Base-by-base conservation (phyloP, 2,329 filamentous ascomycete species). In the Neoscytalidium dimidiatum region DNA sequence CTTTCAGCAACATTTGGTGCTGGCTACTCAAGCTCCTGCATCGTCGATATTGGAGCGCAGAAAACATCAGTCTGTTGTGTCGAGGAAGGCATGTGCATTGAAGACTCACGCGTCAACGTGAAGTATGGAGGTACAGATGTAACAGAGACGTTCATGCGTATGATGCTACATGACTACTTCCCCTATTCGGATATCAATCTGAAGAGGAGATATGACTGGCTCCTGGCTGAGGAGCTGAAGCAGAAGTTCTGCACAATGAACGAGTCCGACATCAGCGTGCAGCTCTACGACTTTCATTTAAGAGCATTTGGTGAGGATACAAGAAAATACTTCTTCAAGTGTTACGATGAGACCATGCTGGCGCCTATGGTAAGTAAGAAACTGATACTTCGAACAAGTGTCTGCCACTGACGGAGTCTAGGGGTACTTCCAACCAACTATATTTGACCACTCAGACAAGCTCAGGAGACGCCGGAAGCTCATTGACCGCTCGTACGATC, bases 21-120 rank as follows among this genome's bases (percentile, higher is more conserved):
- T 3, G 95, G 95, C 7, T 97, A 96, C 73, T 96, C 94, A 0
- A 92, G 92, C 67, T 91, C 92, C 21, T 99, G 95, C 71, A 93
- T 99, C 64, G 93, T 99, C 11, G 95, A 99, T 75, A 90, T 99
- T 64, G 95, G 95, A 13, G 94, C 95, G 0, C 93, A 98, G 75
- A 99, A 99, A 84, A 98, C 95, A 1, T 96, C 95, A 0, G 91
- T 99, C 33, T 94, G 94, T 67, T 99, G 95, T 70, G 94, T 99
- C 11, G 95, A 99, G 72, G 95, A 99, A 76, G 95, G 95, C 1
- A 90, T 99, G 79, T 93, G 92, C 73, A 86, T 97, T 28, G 95
- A 98, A 68, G 94, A 97, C 74, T 99, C 95, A 17, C 88, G 95
- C 17, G 87, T 99, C 74, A 98, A 98, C 75, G 81, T 99, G 69